Conservation (phyloP, 306 rosid genomes). For the Dalbergia cochinchinensis region DNA sequence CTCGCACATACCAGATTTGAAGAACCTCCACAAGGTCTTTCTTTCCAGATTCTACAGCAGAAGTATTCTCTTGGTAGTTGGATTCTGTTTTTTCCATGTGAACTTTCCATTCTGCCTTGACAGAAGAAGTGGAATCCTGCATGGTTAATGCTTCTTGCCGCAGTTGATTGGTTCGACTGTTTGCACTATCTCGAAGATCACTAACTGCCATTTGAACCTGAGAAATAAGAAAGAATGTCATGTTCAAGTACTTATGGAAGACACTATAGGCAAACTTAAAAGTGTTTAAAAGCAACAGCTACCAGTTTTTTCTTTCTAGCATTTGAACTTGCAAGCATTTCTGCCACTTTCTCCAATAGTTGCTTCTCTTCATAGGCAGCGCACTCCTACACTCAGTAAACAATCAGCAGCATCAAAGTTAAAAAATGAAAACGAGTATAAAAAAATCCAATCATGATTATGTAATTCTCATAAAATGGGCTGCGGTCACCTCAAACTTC, state of each 20-base stretch:
- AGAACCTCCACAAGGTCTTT: constrained; percentile 85
- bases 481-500: constrained; percentile 87
- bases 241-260: constrained; percentile 5
- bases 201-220: constrained; percentile 90
- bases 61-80: constrained; percentile 78
- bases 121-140: constrained; percentile 83
- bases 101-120: constrained; percentile 80
- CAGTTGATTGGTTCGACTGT: constrained; percentile 76
- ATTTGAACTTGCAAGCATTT: constrained; percentile 89
- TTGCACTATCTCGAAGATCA: constrained; percentile 95
- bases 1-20: constrained; percentile 71
- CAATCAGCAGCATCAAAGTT: constrained; percentile 19
- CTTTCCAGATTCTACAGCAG: constrained; percentile 87
- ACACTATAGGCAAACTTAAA: constrained; percentile 7
- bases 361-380: constrained; percentile 94
- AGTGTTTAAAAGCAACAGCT: constrained; percentile 37
- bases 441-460: constrained; percentile 5
- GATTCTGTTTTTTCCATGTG: constrained; percentile 92
- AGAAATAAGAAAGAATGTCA: constrained; percentile 31
- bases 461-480: constrained; percentile 23
- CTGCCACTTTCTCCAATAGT: constrained; percentile 90
- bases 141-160: constrained; percentile 87
- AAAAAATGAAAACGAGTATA: background rate
- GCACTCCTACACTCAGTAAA: constrained; percentile 68
- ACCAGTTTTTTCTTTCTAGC: constrained; percentile 96